Base-by-base conservation (phyloP, 73 alveolate genomes). In the Stentor roeselii region DNA sequence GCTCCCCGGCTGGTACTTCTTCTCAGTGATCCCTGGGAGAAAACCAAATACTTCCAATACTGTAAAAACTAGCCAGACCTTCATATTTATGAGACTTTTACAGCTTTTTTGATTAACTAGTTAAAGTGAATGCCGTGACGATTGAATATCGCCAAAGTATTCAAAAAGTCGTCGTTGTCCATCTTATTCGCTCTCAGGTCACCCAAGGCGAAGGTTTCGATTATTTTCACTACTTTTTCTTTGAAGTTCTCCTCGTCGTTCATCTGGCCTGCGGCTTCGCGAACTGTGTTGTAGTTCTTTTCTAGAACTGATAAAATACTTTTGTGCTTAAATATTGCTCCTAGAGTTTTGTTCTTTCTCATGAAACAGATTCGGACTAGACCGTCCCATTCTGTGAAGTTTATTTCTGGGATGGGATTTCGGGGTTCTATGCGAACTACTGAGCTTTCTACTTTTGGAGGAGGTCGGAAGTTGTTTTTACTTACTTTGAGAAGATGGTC, bases 321-420 rank as follows among this genome's bases (percentile, higher is more conserved):
- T 89, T 96, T 97, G 78, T 96, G 93, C 75, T 96, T 95, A 87
- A 97, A 97, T 3, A 97, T 93, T 14, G 98, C 99, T 3, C 99
- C 98, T 84, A 97, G 90, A 35, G 99, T 90, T 88, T 97, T 97
- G 88, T 97, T 97, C 91, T 97, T 97, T 58, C 99, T 91, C 92
- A 92, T 95, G 88, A 97, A 97, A 76, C 99, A 96, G 37, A 97
- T 88, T 86, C 99, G 91, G 36, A 97, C 82, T 87, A 97, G 86
- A 1, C 99, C 99, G 93, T 97, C 99, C 99, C 99, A 97, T 83
- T 97, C 99, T 3, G 94, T 92, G 84, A 96, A 97, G 87, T 97
- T 96, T 27, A 97, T 94, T 60, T 93, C 93, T 3, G 99, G 99
- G 76, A 95, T 90, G 59, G 99, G 99, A 76, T 90, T 92, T 60